Evolutionary conservation across 169 alveolate species (phyloP).

Genomic region (Ichthyophthirius multifiliis): DNA sequence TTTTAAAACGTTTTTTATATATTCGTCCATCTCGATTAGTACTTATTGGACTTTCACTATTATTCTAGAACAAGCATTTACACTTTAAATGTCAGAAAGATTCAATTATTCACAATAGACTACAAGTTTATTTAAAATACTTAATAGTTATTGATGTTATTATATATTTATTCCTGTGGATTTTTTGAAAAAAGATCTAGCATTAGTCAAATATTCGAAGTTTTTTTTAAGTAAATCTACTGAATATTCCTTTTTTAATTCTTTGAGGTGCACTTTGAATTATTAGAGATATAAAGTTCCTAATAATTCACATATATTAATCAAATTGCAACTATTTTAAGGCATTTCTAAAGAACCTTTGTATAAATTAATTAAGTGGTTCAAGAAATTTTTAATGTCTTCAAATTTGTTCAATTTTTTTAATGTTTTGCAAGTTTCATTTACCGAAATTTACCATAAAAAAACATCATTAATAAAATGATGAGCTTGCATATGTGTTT

Average conservation of each 20-base stretch:
- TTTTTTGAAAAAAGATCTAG: neutral
- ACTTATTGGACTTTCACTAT: neutral
- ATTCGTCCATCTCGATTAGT: neutral
- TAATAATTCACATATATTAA: neutral
- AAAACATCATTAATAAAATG: slow-evolving; percentile 37
- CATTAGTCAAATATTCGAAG: slow-evolving; percentile 48
- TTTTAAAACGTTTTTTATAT: neutral
- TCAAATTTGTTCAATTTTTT: slow-evolving; percentile 30
- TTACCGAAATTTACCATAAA: slow-evolving; percentile 1
- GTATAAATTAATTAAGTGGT: slow-evolving; percentile 21
- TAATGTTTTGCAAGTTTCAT: slow-evolving; percentile 22
- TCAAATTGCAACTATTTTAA: neutral
- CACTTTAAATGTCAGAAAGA: neutral
- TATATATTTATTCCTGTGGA: neutral
- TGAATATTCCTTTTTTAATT: neutral
- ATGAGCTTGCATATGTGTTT: slow-evolving; percentile 40
- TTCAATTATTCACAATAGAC: neutral
- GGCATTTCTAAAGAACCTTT: neutral
- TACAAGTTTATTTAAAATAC: neutral
- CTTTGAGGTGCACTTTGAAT: neutral
- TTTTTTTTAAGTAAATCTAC: slow-evolving; percentile 20
- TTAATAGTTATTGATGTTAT: neutral
- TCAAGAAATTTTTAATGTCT: slow-evolving; percentile 21
- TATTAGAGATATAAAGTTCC: neutral
- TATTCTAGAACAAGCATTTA: neutral